Conservation (phyloP, 495 filamentous ascomycete species). For the Annulohypoxylon bovei region DNA sequence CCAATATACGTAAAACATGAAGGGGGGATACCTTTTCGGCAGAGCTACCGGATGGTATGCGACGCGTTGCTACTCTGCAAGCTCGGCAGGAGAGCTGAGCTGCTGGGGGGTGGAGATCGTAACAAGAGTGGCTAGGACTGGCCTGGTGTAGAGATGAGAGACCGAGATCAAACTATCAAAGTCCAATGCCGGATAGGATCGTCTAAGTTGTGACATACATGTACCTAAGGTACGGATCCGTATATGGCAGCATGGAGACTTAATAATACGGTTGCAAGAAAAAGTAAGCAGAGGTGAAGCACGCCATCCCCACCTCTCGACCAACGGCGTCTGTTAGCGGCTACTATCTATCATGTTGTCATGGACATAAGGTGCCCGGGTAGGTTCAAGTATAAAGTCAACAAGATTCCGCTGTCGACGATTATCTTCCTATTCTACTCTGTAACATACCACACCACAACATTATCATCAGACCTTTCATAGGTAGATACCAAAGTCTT, state of each 20-base stretch:
- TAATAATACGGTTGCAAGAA: conserved; percentile 31
- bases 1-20: conserved; percentile 30
- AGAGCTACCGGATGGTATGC: conserved; percentile 33
- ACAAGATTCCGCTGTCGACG: conserved; percentile 1
- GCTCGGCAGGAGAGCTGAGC: conserved; percentile 3
- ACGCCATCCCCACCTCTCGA: conserved; percentile 26
- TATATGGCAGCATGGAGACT: conserved; percentile 12
- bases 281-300: conserved; percentile 31
- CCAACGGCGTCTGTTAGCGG: conserved; percentile 16
- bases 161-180: conserved; percentile 12
- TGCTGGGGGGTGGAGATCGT: conserved; percentile 23
- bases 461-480: background rate
- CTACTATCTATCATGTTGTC: conserved; percentile 2
- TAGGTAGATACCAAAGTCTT: background rate
- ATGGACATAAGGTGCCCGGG: background rate
- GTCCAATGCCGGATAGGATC: conserved; percentile 18
- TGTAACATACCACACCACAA: background rate
- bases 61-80: conserved; percentile 25
- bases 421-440: background rate
- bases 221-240: background rate
- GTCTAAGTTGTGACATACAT: conserved; percentile 14
- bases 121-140: conserved; percentile 4
- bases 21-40: conserved; percentile 15
- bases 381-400: conserved; percentile 31
- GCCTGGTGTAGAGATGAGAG: background rate